These are phyloP conservation scores for Triticum monococcum DNA, from an alignment of 176 grass and related monocot species.

Conservation along the genomic window DNA sequence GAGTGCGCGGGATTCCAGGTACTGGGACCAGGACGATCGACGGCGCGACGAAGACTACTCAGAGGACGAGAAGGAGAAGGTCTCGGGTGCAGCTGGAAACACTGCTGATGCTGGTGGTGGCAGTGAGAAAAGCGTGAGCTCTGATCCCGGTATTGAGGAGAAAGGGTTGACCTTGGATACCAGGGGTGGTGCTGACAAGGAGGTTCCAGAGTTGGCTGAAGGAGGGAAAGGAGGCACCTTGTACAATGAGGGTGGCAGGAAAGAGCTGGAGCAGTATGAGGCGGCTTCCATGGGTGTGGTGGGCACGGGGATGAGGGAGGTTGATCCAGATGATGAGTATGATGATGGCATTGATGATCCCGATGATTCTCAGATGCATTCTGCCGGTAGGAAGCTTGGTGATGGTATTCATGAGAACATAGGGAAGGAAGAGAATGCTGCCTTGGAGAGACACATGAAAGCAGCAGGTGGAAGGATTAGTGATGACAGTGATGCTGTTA, in stretches of 20 bases:
- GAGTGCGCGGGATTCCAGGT: constrained; percentile 71
- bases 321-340: constrained; percentile 91
- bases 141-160: constrained; percentile 12
- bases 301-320: constrained; percentile 36
- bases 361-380: constrained; percentile 38
- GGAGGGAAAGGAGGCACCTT: constrained; percentile 53
- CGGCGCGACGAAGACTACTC: constrained; percentile 65
- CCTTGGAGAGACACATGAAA: constrained; percentile 29
- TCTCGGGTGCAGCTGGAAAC: constrained; percentile 32
- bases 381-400: constrained; percentile 40
- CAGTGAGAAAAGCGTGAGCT: constrained; percentile 16
- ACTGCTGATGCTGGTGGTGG: neutral
- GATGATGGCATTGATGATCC: constrained; percentile 74
- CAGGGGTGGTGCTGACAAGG: constrained; percentile 2
- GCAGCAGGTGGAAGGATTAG: constrained; percentile 4
- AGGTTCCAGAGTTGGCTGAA: constrained; percentile 10
- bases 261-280: constrained; percentile 75
- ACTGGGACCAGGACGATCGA: constrained; percentile 80
- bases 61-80: constrained; percentile 58
- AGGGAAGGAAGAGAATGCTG: constrained; percentile 23
- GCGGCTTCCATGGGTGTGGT: constrained; percentile 37
- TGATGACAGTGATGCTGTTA: neutral
- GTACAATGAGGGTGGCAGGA: constrained; percentile 82
- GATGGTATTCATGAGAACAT: constrained; percentile 14
- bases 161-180: constrained; percentile 35